Evolutionary conservation across 2,329 filamentous ascomycete species (phyloP).

Genomic region (Seiridium cupressi): DNA sequence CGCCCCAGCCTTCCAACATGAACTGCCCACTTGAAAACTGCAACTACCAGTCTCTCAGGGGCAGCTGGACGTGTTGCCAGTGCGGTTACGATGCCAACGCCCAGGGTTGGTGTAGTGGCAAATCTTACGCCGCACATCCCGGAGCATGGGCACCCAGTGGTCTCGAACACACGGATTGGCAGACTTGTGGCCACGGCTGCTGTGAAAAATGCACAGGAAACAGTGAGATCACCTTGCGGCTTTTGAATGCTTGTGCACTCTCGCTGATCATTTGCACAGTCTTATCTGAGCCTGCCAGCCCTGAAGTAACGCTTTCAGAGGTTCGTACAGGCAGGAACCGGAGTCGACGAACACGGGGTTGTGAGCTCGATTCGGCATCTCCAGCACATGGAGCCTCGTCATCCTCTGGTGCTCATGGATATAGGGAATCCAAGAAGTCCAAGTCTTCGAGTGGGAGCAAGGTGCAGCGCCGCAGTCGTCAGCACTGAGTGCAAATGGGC

Average conservation of each 20-base stretch:
- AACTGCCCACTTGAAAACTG: constrained; percentile 51
- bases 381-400: constrained; percentile 16
- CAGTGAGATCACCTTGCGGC: constrained; percentile 22
- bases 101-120: constrained; percentile 50
- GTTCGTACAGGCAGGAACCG: constrained; percentile 33
- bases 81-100: constrained; percentile 51
- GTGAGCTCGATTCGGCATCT: constrained; percentile 20
- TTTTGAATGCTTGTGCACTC: not conserved
- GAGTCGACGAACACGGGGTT: constrained; percentile 21
- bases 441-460: constrained; percentile 24
- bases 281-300: constrained; percentile 28
- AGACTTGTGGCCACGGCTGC: constrained; percentile 50
- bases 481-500: constrained; percentile 3
- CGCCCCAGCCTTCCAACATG: constrained; percentile 39
- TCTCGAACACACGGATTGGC: constrained; percentile 29
- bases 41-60: constrained; percentile 46
- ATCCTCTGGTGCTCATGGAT: constrained; percentile 16
- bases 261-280: constrained; percentile 21
- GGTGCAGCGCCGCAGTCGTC: constrained; percentile 22
- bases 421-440: constrained; percentile 21
- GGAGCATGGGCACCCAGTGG: constrained; percentile 17
- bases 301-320: constrained; percentile 35
- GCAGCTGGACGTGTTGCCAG: constrained; percentile 53
- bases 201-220: constrained; percentile 46
- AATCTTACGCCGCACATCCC: constrained; percentile 17